phyloP scores from a whole-genome alignment of 495 filamentous ascomycete species.

The Daldinia childiae region DNA sequence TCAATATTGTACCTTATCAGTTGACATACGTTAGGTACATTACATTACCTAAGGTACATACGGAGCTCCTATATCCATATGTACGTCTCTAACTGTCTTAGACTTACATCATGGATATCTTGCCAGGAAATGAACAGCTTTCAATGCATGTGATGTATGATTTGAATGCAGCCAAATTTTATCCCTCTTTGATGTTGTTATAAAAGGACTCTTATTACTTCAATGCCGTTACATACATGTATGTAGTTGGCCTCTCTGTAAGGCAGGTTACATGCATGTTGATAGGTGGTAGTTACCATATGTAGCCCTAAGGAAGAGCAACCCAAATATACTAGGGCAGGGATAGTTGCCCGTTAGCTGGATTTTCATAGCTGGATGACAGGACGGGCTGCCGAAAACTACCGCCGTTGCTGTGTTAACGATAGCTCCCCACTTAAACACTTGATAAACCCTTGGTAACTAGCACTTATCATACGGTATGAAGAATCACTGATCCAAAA shows the following conservation, averaged over 20 bases:
- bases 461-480: constrained; percentile 19
- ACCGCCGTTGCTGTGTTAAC: constrained; percentile 43
- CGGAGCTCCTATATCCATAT: too few species aligned
- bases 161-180: neutral
- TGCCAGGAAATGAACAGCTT: neutral
- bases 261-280: neutral
- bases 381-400: neutral
- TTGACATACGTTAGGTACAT: neutral
- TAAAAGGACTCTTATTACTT: neutral
- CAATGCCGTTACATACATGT: neutral
- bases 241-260: neutral
- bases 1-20: neutral
- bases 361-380: neutral
- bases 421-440: constrained; percentile 30
- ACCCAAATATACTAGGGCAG: neutral
- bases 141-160: neutral
- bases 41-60: neutral
- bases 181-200: neutral
- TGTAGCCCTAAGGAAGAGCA: neutral
- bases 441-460: constrained; percentile 17
- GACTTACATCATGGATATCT: neutral
- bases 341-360: neutral
- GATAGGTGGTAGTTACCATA: neutral
- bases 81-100: neutral
- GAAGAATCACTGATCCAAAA: constrained; percentile 23